Evolutionary conservation across 2,329 filamentous ascomycete genomes (phyloP).

Genomic region (Aspergillus sp.): DNA sequence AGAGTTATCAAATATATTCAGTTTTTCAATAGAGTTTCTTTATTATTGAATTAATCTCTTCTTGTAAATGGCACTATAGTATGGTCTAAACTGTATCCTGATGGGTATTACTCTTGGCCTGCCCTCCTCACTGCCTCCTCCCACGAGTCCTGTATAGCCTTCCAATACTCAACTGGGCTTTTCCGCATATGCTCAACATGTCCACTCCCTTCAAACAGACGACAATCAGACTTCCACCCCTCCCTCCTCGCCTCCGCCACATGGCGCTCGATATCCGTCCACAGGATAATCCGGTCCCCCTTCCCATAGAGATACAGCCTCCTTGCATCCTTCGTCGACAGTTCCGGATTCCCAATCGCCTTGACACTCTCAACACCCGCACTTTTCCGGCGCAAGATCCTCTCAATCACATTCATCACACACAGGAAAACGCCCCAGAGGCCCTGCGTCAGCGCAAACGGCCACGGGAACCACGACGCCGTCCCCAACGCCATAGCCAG

Average conservation of each 20-base stretch:
- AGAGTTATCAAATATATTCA: too few relatives aligned
- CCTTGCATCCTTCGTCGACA: not conserved
- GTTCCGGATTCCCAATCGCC: not conserved
- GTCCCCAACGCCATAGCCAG: conserved; percentile 7
- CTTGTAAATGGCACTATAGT: too few relatives aligned
- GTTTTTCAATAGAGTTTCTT: too few relatives aligned
- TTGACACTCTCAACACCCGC: not conserved
- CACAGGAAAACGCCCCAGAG: conserved; percentile 1
- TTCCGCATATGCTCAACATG: conserved; percentile 9
- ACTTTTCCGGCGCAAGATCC: not conserved
- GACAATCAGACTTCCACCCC: not conserved
- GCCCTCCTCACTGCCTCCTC: not conserved
- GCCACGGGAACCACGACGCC: not conserved
- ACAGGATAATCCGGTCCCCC: conserved; percentile 4
- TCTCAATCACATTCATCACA: not conserved
- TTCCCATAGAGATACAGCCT: conserved; percentile 1
- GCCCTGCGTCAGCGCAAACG: not conserved
- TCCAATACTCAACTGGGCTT: conserved; percentile 4
- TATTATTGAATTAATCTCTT: too few relatives aligned
- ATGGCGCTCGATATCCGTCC: conserved; percentile 5
- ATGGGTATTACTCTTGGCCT: too few relatives aligned
- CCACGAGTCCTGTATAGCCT: not conserved
- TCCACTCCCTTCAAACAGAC: not conserved
- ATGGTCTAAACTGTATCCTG: too few relatives aligned
- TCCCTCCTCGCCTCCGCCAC: not conserved